Conservation (phyloP, 768 basidiomycete genomes). For the Lepiota venenata region DNA sequence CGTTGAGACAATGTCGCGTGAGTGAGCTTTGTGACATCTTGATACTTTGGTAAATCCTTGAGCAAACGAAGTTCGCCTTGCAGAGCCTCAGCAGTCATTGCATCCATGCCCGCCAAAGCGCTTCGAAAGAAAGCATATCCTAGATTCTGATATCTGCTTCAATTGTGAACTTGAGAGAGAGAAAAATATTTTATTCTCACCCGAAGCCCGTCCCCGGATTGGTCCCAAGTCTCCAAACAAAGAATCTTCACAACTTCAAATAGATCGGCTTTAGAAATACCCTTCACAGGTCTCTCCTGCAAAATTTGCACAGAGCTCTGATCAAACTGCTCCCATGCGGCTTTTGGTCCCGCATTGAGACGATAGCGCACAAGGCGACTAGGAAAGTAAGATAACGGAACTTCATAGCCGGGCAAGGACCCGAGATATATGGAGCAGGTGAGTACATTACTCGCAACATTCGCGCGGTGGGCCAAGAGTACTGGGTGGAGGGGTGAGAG, state of each 20-base stretch:
- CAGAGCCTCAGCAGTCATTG: background rate
- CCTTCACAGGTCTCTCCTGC: constrained; percentile 1
- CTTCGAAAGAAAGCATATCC: background rate
- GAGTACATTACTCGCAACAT: background rate
- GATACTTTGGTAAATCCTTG: constrained; percentile 1
- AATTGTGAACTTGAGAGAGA: background rate
- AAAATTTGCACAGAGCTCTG: background rate
- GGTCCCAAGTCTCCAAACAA: constrained; percentile 8
- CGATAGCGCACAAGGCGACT: constrained; percentile 7
- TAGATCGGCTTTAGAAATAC: constrained; percentile 1
- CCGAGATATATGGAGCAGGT: background rate
- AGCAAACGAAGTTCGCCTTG: background rate
- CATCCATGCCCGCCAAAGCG: background rate
- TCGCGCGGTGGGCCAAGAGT: background rate
- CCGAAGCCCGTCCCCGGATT: background rate
- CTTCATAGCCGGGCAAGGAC: background rate
- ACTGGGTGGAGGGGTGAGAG: constrained; percentile 23
- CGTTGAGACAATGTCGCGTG: background rate
- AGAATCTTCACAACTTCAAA: constrained; percentile 1
- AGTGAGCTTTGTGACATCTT: background rate
- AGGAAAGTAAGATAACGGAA: background rate
- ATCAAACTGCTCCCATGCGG: constrained; percentile 8
- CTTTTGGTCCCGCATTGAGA: constrained; percentile 8
- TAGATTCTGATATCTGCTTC: background rate
- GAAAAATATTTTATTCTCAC: background rate